Evolutionary conservation across 805 yeast species (phyloP).

Genomic region (Hemisphaericaspora nanyangensis): DNA sequence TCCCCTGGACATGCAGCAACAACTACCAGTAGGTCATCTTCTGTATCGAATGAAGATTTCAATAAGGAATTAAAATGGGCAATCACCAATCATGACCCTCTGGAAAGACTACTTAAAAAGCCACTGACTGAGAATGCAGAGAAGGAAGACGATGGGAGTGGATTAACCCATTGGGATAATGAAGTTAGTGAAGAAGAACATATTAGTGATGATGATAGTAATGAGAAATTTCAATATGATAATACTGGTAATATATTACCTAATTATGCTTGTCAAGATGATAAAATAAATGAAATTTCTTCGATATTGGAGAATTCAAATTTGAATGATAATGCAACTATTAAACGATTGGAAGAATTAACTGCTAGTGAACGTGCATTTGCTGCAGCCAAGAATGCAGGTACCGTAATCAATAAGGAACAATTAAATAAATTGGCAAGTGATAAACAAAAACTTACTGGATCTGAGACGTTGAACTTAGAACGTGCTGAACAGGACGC

Average conservation of each 20-base stretch:
- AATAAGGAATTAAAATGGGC: constrained; percentile 55
- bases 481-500: constrained; percentile 45
- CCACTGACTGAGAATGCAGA: constrained; percentile 4
- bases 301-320: constrained; percentile 35
- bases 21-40: constrained; percentile 26
- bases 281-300: constrained; percentile 36
- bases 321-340: constrained; percentile 42
- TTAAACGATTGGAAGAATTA: constrained; percentile 51
- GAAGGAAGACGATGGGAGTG: constrained; percentile 10
- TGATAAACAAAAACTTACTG: constrained; percentile 39
- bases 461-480: constrained; percentile 41
- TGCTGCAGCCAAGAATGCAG: constrained; percentile 50
- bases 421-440: constrained; percentile 28
- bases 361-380: constrained; percentile 58
- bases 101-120: constrained; percentile 48
- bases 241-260: constrained; percentile 60
- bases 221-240: constrained; percentile 52
- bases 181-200: constrained; percentile 58
- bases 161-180: constrained; percentile 19
- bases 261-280: constrained; percentile 47
- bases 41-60: constrained; percentile 33
- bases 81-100: constrained; percentile 70
- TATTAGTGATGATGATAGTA: constrained; percentile 56
- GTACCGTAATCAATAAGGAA: constrained; percentile 31
- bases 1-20: constrained; percentile 31